Base-by-base conservation (phyloP, 371 early-diverging fungal genomes). In the Choanephora cucurbitarum region DNA sequence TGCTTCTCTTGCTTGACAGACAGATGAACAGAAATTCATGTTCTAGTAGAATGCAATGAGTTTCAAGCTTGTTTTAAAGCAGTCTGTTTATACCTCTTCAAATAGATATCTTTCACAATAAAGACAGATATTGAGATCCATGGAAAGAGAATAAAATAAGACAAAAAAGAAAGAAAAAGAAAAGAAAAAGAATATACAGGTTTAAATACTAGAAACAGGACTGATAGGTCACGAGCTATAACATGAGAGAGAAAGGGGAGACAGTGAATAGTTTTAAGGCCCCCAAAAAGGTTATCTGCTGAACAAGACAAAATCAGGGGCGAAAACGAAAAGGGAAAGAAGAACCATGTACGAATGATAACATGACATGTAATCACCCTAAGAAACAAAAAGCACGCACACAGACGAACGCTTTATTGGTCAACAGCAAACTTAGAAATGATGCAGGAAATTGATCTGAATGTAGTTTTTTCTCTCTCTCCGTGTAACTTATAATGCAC, bases 101-200 rank as follows among this genome's bases (percentile, higher is more conserved):
- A 21, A 3, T 32, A 66, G 58, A 13, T 62, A 58, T 22, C 58
- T 66, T 43, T 66, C 67, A 43, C 67, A 66, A 43, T 66, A 66
- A 11, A 66, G 58, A 39, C 67, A 66, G 50, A 62, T 50, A 33
- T 43, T 66, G 22, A 62, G 46, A 47, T 66, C 63, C 67, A 66
- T 66, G 34, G 37, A 61, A 23, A 55, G 31, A 37, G 19, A 50
- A 42, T 2, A 42, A 28, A 50, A n/a, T n/a, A n/a, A n/a, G n/a
- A n/a, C n/a, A 15, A 46, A 10, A 51, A 28, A 31, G 31, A 51
- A 24, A 62, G 48, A 50, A 47, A 52, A 33, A 41, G 24, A 33
- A 3, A 32, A 19, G 11, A 47, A 24, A 44, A 24, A 58, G 28
- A 37, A 37, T 6, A 7, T 37, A 7, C 37, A 37, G 4, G 37